Percentiles rank a stretch among this genome's conserved stretches.
phyloP scores from a whole-genome alignment of 495 filamentous ascomycete species.

The Neurospora tetrasperma region DNA sequence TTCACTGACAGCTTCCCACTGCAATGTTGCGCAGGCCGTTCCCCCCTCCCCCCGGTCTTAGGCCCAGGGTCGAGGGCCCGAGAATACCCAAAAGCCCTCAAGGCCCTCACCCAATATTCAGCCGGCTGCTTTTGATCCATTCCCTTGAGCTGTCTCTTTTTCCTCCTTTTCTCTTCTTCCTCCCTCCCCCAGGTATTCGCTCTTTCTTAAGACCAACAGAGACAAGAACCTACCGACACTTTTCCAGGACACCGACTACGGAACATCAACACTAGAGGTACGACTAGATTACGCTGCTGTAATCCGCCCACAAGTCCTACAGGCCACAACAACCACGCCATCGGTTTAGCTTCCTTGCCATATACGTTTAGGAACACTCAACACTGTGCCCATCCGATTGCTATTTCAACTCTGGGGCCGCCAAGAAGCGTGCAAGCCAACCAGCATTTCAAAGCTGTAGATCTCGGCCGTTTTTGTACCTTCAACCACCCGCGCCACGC shows the following conservation, averaged over 20 bases:
- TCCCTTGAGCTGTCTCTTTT: background rate
- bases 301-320: background rate
- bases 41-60: background rate
- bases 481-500: constrained; percentile 18
- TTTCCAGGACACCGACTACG: background rate
- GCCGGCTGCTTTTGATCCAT: background rate
- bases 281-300: background rate
- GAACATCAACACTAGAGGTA: background rate
- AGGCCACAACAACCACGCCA: background rate
- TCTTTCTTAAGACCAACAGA: background rate
- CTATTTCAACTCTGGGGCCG: constrained; percentile 2
- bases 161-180: background rate
- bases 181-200: background rate
- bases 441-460: constrained; percentile 18
- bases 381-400: background rate
- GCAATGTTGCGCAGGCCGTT: background rate
- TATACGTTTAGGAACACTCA: background rate
- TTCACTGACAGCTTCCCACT: background rate
- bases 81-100: background rate
- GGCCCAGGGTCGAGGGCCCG: background rate
- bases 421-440: constrained; percentile 18
- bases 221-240: background rate
- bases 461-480: constrained; percentile 20
- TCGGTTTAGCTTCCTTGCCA: background rate
- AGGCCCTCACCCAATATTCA: background rate